Evolutionary conservation across 2,329 filamentous ascomycete genomes (phyloP), one percentile per base, ranked within the genome.

Genomic region (Xylariales sp.): DNA sequence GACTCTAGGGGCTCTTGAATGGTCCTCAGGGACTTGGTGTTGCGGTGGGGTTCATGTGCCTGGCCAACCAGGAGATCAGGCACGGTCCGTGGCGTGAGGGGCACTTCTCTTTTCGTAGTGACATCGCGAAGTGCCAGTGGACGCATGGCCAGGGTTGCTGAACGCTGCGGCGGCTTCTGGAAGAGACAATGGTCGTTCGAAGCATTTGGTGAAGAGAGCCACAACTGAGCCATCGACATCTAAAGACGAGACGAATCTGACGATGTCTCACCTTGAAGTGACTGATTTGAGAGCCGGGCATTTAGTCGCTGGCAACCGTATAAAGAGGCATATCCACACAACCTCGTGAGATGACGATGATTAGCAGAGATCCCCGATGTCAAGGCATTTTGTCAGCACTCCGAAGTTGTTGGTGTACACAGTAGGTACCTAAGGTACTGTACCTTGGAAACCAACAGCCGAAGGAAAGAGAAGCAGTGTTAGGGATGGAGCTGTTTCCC

Each of bases 1-100:
- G 27, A 40, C 21, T n/a, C n/a, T 5, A n/a, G 55, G 19, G 58
- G 47, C 16, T 56, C 38, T 38, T 56, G 55, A 34, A 43, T 40
- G 33, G 35, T 32, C 9, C 50, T 48, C 21, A 18, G 31, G 21
- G 18, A 15, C 9, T 42, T 36, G 31, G 32, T 40, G 38, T 28
- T 31, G 25, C 32, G 10, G 39, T 35, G 36, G 39, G 39, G 39
- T 28, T 31, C 32, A 28, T 36, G 16, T 29, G 22, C 15, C 31
- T 18, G 31, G 32, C 39, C 39, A 42, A 42, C 39, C 39, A 42
- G 31, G 21, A 35, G 12, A 31, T 34, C 31, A 36, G 39, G 31
- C 39, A 42, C 38, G 20, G 4, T 31, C 18, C 29, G 29, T 40
- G 38, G 38, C 29, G 38, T 40, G 38, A 40, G 38, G 38, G 38